Evolutionary conservation across 306 rosid species (phyloP).

Genomic region (Senna siamea): DNA sequence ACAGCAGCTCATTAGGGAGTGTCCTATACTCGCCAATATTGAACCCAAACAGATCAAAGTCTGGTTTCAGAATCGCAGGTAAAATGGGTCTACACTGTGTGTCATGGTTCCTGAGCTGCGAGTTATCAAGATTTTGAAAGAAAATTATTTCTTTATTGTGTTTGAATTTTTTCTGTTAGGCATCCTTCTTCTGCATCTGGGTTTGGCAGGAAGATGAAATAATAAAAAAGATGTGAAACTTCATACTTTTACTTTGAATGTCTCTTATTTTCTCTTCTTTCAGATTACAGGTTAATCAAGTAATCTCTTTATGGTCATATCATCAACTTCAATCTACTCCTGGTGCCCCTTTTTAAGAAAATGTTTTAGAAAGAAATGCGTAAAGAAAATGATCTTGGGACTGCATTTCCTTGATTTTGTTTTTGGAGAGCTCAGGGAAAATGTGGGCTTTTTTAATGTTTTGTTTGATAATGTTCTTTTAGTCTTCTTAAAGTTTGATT

Average conservation of each 20-base stretch:
- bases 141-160: no score
- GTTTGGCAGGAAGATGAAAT: background rate
- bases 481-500: background rate
- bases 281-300: no score
- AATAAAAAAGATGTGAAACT: background rate
- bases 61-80: slow-evolving; percentile 99
- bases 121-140: no score
- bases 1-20: slow-evolving; percentile 94
- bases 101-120: no score
- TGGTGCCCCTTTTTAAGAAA: background rate
- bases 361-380: background rate
- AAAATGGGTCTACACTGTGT: no score
- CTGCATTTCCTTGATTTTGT: background rate
- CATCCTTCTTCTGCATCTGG: background rate
- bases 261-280: no score
- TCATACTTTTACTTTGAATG: background rate
- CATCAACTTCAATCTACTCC: no score
- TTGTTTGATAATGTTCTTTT: background rate
- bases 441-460: background rate
- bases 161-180: background rate
- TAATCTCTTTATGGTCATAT: no score
- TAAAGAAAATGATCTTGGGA: background rate
- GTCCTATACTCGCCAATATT: slow-evolving; percentile 87
- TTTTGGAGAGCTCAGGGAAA: slow-evolving; percentile 11
- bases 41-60: slow-evolving; percentile 99